A percentile compares a stretch with the other conserved stretches of the same genome.
phyloP scores from a whole-genome alignment of 2,329 filamentous ascomycete species.

The Thielaviopsis punctulata region DNA sequence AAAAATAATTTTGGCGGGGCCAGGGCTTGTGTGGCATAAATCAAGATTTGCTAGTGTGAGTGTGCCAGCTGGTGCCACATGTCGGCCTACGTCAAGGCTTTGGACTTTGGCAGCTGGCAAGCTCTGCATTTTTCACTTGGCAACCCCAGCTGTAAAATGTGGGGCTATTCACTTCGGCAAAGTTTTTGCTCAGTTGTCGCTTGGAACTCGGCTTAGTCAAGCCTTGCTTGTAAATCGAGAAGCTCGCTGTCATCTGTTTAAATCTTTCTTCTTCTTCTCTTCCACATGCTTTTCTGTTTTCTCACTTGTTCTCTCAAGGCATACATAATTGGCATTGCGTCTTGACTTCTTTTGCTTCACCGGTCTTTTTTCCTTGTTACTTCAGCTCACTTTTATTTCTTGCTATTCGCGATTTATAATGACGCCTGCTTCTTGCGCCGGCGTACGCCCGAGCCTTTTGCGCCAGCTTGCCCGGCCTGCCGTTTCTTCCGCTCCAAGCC shows the following conservation, averaged over 20 bases:
- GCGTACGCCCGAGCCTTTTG: slow-evolving; percentile 2
- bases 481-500: slow-evolving; percentile 16
- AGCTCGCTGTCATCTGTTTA: neutral
- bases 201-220: neutral
- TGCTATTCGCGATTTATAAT: neutral
- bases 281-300: neutral
- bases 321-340: neutral
- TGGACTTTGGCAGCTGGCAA: neutral
- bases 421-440: neutral
- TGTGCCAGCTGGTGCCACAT: slow-evolving; percentile 2
- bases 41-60: slow-evolving; percentile 4
- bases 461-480: slow-evolving; percentile 10
- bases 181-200: neutral
- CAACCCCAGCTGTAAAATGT: neutral
- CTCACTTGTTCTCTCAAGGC: neutral
- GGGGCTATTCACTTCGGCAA: neutral
- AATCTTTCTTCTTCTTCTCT: neutral
- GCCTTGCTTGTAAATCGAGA: slow-evolving; percentile 9
- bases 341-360: neutral
- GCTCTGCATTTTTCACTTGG: neutral
- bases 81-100: neutral
- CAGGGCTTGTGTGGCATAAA: slow-evolving; percentile 13
- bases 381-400: neutral
- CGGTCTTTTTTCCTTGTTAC: neutral
- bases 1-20: slow-evolving; percentile 12